These are phyloP conservation scores for Elsinoe batatas DNA, from an alignment of 2,329 filamentous ascomycete genomes.

Conservation along the genomic window DNA sequence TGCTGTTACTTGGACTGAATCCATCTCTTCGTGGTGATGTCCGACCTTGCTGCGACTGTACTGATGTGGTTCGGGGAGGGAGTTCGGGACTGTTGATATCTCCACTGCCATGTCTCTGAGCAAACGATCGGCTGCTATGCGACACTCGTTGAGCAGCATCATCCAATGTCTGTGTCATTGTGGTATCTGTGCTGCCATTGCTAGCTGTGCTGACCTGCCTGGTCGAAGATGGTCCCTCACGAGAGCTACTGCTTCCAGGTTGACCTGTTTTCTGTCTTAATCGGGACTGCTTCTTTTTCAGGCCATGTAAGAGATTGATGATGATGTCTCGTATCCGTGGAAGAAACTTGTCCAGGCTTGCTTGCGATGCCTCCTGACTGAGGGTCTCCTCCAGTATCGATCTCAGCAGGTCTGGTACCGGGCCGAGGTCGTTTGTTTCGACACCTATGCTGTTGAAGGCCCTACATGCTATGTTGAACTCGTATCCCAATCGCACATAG, in stretches of 20 bases:
- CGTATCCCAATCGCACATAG: slow-evolving; percentile 92
- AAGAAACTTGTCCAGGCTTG: slow-evolving; percentile 87
- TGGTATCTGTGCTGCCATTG: slow-evolving; percentile 34
- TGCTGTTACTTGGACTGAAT: slow-evolving; percentile 27
- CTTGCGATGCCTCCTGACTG: slow-evolving; percentile 88
- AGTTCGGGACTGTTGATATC: slow-evolving; percentile 35
- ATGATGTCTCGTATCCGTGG: slow-evolving; percentile 96
- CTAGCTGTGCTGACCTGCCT: slow-evolving; percentile 40
- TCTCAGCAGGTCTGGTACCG: slow-evolving; percentile 83
- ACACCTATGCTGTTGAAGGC: slow-evolving; percentile 96
- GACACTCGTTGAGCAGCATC: slow-evolving; percentile 29
- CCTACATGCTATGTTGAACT: slow-evolving; percentile 97
- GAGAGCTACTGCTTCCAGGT: slow-evolving; percentile 30
- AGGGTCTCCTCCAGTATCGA: slow-evolving; percentile 90
- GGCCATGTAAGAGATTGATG: slow-evolving; percentile 87
- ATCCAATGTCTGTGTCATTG: slow-evolving; percentile 37
- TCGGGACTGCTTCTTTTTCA: slow-evolving; percentile 95
- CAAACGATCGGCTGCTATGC: slow-evolving; percentile 32
- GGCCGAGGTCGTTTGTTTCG: slow-evolving; percentile 85
- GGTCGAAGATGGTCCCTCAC: slow-evolving; percentile 22
- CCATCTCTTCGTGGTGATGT: slow-evolving; percentile 35
- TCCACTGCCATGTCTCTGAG: slow-evolving; percentile 31
- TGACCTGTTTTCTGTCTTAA: slow-evolving; percentile 50
- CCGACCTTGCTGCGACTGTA: slow-evolving; percentile 30
- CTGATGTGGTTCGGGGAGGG: slow-evolving; percentile 39